Base-by-base conservation (phyloP, 768 basidiomycete species). In the Tephrocybe rancida region DNA sequence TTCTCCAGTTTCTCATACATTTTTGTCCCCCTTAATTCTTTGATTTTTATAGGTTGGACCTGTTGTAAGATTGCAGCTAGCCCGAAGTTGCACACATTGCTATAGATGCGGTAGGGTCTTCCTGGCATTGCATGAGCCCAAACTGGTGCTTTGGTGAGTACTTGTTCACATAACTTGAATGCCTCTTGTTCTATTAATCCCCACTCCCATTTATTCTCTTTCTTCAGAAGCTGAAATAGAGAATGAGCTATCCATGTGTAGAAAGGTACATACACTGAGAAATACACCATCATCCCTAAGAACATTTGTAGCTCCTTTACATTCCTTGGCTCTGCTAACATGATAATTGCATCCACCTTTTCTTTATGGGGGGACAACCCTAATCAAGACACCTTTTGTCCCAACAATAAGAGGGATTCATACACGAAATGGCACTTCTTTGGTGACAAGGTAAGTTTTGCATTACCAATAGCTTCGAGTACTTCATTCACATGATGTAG, bases 321-420 rank as follows among this genome's bases (percentile, higher is more conserved):
- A 13, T 32, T 32, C 30, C 30, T 32, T 13, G 30, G 30, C 30
- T 6, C 30, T 7, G 6, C 30, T 13, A 32, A 13, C n/a, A n/a
- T n/a, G n/a, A n/a, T n/a, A n/a, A n/a, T n/a, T n/a, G n/a, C n/a
- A n/a, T n/a, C n/a, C n/a, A n/a, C n/a, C n/a, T n/a, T n/a, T n/a
- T n/a, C n/a, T n/a, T n/a, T n/a, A n/a, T n/a, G n/a, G n/a, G n/a
- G n/a, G n/a, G n/a, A n/a, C n/a, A n/a, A n/a, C 2, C 73, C 74
- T 0, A 74, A 58, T 13, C 64, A 38, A 0, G 72, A 77, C 0
- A 75, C 73, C 48, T 73, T 74, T 38, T 76, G 74, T 6, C 75
- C 74, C 8, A 76, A 58, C 1, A 76, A 57, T 1, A 71, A 42
- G 0, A 76, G 54, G 1, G 70, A 72, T 25, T 59, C 58, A 50